phyloP scores from a whole-genome alignment of 225 moss, liverwort and hornwort species.

The Climacium dendroides region DNA sequence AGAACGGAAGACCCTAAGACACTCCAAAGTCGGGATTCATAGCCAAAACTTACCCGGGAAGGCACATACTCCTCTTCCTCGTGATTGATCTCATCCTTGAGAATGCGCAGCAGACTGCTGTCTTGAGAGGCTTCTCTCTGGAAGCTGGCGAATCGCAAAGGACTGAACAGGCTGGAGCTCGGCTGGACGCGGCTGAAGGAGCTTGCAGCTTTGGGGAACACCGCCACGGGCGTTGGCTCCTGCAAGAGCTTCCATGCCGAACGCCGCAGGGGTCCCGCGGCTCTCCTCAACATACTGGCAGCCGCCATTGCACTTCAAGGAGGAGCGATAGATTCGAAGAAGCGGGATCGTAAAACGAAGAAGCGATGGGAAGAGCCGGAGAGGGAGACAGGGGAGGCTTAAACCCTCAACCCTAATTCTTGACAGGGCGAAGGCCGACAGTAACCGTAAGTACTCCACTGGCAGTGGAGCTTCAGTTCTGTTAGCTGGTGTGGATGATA shows the following conservation, averaged over 20 bases:
- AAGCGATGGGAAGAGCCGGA: neutral
- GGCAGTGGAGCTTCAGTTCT: neutral
- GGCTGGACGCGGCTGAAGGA: neutral
- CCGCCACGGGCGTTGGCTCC: neutral
- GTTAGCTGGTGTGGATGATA: neutral
- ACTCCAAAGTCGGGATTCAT: neutral
- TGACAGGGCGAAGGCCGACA: neutral
- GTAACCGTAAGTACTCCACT: neutral
- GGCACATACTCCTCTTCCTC: constrained; percentile 35
- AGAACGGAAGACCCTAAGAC: neutral
- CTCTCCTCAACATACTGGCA: constrained; percentile 5
- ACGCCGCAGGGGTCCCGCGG: constrained; percentile 15
- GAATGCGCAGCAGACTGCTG: constrained; percentile 20
- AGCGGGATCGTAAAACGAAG: neutral
- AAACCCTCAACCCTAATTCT: constrained; percentile 11
- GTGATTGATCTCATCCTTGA: constrained; percentile 30
- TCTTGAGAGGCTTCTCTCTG: constrained; percentile 14
- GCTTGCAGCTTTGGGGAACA: neutral
- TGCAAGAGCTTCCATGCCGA: constrained; percentile 18
- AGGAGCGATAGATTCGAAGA: neutral
- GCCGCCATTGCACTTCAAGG: constrained; percentile 7
- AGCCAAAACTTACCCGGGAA: constrained; percentile 4
- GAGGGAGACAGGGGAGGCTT: neutral
- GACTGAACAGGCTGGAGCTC: neutral
- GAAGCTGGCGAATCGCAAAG: constrained; percentile 10